These are phyloP conservation scores for Nitzschia inconspicua DNA, from an alignment of 108 stramenopile species.

Conservation along the genomic window DNA sequence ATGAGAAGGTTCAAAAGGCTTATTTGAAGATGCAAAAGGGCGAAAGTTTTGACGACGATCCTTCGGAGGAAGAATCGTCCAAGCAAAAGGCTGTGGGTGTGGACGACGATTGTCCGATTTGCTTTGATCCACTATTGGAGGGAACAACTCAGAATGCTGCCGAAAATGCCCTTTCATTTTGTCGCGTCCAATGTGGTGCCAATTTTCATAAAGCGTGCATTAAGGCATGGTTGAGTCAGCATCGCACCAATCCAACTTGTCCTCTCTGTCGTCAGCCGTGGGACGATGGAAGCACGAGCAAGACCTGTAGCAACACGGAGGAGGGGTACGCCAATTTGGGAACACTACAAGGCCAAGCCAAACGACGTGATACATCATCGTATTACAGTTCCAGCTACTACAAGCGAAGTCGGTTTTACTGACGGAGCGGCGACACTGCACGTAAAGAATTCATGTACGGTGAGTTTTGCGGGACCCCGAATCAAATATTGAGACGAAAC, in stretches of 20 bases:
- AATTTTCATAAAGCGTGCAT: conserved; percentile 38
- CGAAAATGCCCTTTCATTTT: conserved; percentile 8
- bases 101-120: conserved; percentile 42
- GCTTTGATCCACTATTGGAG: conserved; percentile 29
- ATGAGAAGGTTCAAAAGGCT: conserved; percentile 18
- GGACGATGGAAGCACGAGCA: conserved; percentile 9
- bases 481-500: no score
- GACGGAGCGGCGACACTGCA: no score
- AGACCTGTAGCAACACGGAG: neutral
- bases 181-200: conserved; percentile 31
- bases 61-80: neutral
- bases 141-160: neutral
- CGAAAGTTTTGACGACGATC: neutral
- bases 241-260: conserved; percentile 25
- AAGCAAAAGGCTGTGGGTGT: neutral
- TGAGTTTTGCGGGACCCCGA: no score
- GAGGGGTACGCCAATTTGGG: conserved; percentile 37
- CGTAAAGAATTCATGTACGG: no score
- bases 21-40: conserved; percentile 18
- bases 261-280: conserved; percentile 35
- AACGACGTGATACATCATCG: conserved; percentile 11
- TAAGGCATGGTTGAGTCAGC: conserved; percentile 16
- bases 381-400: neutral
- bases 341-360: conserved; percentile 29
- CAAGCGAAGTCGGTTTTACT: neutral